Evolutionary conservation across 768 basidiomycete genomes (phyloP), one percentile per base, ranked within the genome.

Genomic region (Termitomyces sp.): DNA sequence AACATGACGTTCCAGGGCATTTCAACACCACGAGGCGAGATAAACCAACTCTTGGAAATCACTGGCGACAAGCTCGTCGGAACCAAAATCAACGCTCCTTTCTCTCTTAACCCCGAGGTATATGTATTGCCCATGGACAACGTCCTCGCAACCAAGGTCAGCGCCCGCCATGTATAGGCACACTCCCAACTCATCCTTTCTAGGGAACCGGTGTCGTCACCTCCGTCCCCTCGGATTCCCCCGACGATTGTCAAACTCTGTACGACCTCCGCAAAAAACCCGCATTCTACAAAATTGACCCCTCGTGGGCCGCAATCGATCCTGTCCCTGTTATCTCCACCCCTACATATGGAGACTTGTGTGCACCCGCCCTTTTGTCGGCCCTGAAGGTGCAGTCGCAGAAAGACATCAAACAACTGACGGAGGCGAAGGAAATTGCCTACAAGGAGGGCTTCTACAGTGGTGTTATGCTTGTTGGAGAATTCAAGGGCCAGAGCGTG

Each of bases 121-220:
- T 94, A 94, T 66, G 92, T 99, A 47, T 73, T 99, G 57, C 97
- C 97, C n/a, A 99, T 99, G 97, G 97, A 99, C 63, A 91, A 88
- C 63, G 94, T 98, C 54, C 80, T 96, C 48, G 84, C 94, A n/a
- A 95, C 92, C 60, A 98, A 98, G 79, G 90, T 82, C 53, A 20
- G 76, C 58, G 2, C 30, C 8, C 1, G 16, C 18, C 20, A 13
- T 35, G 8, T 48, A 16, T 18, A 22, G 10, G 16, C 46, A 54
- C 7, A 3, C n/a, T 26, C 22, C 35, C 40, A 11, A 57, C 40
- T 54, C 47, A 28, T 48, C 28, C 50, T 47, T 3, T 60, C 9
- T 16, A 89, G 88, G 97, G 97, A 66, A 98, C 96, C 13, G 97
- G 96, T 60, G 94, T 99, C 32, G 97, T 99, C 65, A 97, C 95